Evolutionary conservation across 192 early-diverging fungal genomes (phyloP).

Genomic region (Cetraspora pellucida): DNA sequence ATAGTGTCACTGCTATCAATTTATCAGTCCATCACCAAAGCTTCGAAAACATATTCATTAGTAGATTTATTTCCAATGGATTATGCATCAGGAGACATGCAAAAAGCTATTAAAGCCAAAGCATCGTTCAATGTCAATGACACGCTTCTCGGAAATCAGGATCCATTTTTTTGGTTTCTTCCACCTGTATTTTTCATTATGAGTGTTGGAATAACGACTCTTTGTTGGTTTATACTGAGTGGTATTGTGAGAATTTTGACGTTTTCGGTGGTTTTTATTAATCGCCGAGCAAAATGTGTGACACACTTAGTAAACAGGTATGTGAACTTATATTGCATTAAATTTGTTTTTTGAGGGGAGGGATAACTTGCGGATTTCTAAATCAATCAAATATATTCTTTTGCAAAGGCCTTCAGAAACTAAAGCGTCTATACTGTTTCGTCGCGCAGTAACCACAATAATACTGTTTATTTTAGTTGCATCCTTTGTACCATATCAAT

Average conservation of each 20-base stretch:
- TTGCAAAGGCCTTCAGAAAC: slow-evolving; percentile 37
- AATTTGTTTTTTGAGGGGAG: neutral
- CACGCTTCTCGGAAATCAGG: slow-evolving; percentile 50
- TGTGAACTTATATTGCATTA: neutral
- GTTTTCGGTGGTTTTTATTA: slow-evolving; percentile 32
- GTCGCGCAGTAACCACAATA: slow-evolving; percentile 48
- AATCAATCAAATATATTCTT: neutral
- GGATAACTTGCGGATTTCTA: neutral
- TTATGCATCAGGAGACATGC: slow-evolving; percentile 20
- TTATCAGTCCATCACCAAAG: slow-evolving; percentile 42
- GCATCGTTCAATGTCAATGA: slow-evolving; percentile 43
- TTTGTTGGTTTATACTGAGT: slow-evolving; percentile 43
- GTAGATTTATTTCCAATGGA: slow-evolving; percentile 12
- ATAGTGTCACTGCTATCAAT: slow-evolving; percentile 40
- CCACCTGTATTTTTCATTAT: slow-evolving; percentile 48
- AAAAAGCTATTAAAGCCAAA: slow-evolving; percentile 22
- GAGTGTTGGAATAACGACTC: slow-evolving; percentile 46
- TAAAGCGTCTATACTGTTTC: slow-evolving; percentile 39
- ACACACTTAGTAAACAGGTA: slow-evolving; percentile 38
- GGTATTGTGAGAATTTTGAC: slow-evolving; percentile 35
- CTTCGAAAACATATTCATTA: slow-evolving; percentile 25
- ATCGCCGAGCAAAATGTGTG: slow-evolving; percentile 11
- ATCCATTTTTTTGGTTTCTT: slow-evolving; percentile 60
- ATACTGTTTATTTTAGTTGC: slow-evolving; percentile 60
- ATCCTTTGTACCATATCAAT: slow-evolving; percentile 73